Base-by-base conservation (phyloP, 2,329 filamentous ascomycete genomes). In the Talaromyces amestolkiae region DNA sequence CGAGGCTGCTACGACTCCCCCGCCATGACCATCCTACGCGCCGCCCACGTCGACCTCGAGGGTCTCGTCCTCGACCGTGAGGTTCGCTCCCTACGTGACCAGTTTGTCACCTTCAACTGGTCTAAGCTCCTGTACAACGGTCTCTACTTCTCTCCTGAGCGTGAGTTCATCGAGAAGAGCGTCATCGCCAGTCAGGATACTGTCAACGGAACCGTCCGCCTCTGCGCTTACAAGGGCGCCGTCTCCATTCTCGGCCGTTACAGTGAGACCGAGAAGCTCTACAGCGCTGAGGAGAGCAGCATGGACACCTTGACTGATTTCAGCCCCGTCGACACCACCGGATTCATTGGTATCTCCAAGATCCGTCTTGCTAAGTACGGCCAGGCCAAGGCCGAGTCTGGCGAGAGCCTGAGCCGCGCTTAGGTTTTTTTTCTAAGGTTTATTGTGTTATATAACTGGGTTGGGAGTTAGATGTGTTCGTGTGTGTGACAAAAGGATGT, bases 251-350 rank as follows among this genome's bases (percentile, higher is more conserved):
- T 78, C 37, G 76, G 76, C 59, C 76, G 76, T 58, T 90, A 65
- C 74, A 89, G 47, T 86, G 82, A 88, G 74, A 90, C 87, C 9
- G 87, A 89, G 83, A 90, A 90, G 82, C 81, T 91, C 67, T 91
- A 91, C 76, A 84, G 85, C 71, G 86, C 84, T 78, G 82, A 82
- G 72, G 88, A 90, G 81, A 84, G 83, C 68, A 85, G 81, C 70
- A 91, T 91, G 88, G 90, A 92, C 75, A 87, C 87, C 70, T 84
- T 91, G 69, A 87, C 85, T 70, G 86, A 87, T 78, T 91, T 91
- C 75, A 82, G 82, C 70, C 88, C 89, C 19, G 80, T 81, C 67
- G 88, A 90, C 72, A 89, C 88, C 49, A 88, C 86, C 47, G 87
- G 87, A 37, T 89, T 89, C 79, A 87, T 78, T 72, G 76, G 74